Evolutionary conservation across 1,139 yeast species (phyloP).

Genomic region (Saccharomycopsis phalli): DNA sequence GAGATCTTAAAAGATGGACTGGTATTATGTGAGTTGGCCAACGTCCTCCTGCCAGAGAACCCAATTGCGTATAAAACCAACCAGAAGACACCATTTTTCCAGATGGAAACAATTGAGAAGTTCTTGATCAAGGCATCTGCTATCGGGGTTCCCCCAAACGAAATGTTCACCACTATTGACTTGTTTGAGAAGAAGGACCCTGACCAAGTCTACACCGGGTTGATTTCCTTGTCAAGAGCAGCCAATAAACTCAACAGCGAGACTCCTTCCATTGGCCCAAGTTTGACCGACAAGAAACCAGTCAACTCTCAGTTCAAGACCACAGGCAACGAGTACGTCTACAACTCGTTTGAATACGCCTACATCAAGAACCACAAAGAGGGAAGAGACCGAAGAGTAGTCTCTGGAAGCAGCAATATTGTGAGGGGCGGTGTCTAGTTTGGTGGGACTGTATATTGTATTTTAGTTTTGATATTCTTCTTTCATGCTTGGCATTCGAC

Average conservation of each 20-base stretch:
- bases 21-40: constrained; percentile 42
- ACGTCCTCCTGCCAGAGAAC: constrained; percentile 29
- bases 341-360: constrained; percentile 19
- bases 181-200: constrained; percentile 68
- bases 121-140: constrained; percentile 52
- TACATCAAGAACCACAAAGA: constrained; percentile 17
- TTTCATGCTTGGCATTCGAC: background rate
- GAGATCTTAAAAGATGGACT: constrained; percentile 59
- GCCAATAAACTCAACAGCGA: constrained; percentile 39
- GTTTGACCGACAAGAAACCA: constrained; percentile 18
- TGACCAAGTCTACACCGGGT: constrained; percentile 63
- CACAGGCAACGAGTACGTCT: constrained; percentile 17
- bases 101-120: constrained; percentile 79
- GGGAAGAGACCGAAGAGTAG: constrained; percentile 18
- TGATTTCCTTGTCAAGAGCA: constrained; percentile 64
- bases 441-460: background rate
- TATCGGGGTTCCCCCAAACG: constrained; percentile 75
- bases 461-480: background rate
- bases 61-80: constrained; percentile 45
- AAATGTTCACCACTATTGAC: constrained; percentile 75
- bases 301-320: constrained; percentile 12
- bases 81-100: constrained; percentile 75
- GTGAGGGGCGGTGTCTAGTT: constrained; percentile 13
- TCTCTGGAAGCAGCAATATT: constrained; percentile 19
- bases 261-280: constrained; percentile 41